phyloP scores from a whole-genome alignment of 257 asterid genomes.

The Ajuga chamaepitys region DNA sequence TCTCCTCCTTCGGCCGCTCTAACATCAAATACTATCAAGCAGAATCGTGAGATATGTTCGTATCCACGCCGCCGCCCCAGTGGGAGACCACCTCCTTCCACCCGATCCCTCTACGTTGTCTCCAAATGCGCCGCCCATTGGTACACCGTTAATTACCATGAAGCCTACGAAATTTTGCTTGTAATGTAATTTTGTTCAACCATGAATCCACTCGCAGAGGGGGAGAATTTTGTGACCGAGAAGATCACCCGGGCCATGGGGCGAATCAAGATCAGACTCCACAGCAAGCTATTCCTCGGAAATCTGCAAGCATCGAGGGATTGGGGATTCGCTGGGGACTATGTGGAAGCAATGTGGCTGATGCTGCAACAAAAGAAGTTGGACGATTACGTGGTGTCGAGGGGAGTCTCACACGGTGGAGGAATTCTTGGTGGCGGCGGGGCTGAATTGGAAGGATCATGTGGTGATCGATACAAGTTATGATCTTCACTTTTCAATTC shows the following conservation, averaged over 20 bases:
- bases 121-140: slow-evolving; percentile 97
- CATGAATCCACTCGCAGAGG: slow-evolving; percentile 93
- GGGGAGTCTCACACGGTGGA: slow-evolving; percentile 97
- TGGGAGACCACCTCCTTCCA: slow-evolving; percentile 77
- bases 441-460: slow-evolving; percentile 84
- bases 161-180: slow-evolving; percentile 84
- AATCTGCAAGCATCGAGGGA: slow-evolving; percentile 86
- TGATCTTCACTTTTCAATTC: no score
- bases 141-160: slow-evolving; percentile 97
- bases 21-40: slow-evolving; percentile 84
- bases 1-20: slow-evolving; percentile 69
- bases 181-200: slow-evolving; percentile 89
- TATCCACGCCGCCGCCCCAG: slow-evolving; percentile 95
- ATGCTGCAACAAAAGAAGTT: slow-evolving; percentile 96
- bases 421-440: slow-evolving; percentile 74
- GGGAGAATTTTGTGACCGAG: slow-evolving; percentile 91
- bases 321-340: slow-evolving; percentile 97
- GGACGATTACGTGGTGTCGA: slow-evolving; percentile 95
- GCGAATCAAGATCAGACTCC: slow-evolving; percentile 81
- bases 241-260: slow-evolving; percentile 96
- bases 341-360: slow-evolving; percentile 99
- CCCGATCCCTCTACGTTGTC: slow-evolving; percentile 89
- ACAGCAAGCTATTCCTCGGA: slow-evolving; percentile 83
- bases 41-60: slow-evolving; percentile 97
- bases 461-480: slow-evolving; percentile 84